phyloP scores from a whole-genome alignment of 164 flowering plant species.

The Aristolochia fimbriata region DNA sequence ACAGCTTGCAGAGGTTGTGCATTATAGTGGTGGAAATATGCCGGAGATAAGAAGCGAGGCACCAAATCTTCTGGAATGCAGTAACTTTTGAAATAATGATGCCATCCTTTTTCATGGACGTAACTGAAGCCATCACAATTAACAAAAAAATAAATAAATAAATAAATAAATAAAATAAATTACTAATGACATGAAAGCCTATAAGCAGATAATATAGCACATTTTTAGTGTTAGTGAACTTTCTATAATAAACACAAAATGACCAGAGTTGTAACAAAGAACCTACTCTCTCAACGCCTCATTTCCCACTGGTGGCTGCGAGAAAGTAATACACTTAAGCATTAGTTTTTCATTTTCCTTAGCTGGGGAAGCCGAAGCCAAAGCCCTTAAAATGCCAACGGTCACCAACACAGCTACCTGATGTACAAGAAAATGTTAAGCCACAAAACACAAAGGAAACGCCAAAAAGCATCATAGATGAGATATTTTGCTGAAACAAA shows the following conservation, averaged over 20 bases:
- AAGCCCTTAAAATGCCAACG: conserved; percentile 86
- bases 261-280: not conserved
- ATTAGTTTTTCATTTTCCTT: conserved; percentile 61
- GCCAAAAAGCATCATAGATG: too few relatives aligned
- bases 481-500: too few relatives aligned
- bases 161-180: too few relatives aligned
- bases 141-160: not conserved
- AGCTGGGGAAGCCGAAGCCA: conserved; percentile 56
- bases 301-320: conserved; percentile 99
- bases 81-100: conserved; percentile 80
- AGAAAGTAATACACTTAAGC: conserved; percentile 93
- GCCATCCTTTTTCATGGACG: conserved; percentile 89
- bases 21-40: conserved; percentile 96
- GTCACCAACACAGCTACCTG: conserved; percentile 95
- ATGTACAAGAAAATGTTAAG: not conserved
- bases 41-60: conserved; percentile 92
- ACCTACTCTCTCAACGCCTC: conserved; percentile 93
- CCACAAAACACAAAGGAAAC: conserved; percentile 5
- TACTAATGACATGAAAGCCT: too few relatives aligned
- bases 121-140: conserved; percentile 38
- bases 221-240: too few relatives aligned
- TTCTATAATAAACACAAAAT: too few relatives aligned
- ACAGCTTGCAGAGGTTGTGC: conserved; percentile 32
- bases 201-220: too few relatives aligned
- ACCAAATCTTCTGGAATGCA: conserved; percentile 99